Evolutionary conservation across 2,329 filamentous ascomycete genomes (phyloP).

Genomic region (Pseudovirgaria hyperparasitica): DNA sequence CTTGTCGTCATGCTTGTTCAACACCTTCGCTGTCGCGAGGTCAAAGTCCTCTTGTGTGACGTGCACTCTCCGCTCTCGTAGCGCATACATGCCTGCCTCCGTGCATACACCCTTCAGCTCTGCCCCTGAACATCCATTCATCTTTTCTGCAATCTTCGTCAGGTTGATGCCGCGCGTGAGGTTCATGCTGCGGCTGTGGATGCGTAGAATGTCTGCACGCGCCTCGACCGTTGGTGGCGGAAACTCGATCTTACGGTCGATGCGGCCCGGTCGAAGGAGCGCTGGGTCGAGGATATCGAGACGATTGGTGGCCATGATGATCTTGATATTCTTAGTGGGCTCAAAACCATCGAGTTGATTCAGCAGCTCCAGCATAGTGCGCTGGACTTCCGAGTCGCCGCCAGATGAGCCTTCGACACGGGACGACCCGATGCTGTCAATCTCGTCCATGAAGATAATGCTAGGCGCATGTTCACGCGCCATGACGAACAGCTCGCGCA

Average conservation of each 20-base stretch:
- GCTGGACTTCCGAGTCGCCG: constrained; percentile 94
- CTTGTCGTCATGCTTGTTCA: constrained; percentile 99
- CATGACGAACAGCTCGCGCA: constrained; percentile 98
- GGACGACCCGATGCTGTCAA: constrained; percentile 95
- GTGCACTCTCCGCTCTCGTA: constrained; percentile 89
- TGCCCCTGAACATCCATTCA: constrained; percentile 96
- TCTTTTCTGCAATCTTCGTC: constrained; percentile 98
- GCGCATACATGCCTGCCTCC: constrained; percentile 94
- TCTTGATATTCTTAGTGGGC: constrained; percentile 99
- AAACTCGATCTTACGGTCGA: constrained; percentile 98
- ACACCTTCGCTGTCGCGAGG: constrained; percentile 93
- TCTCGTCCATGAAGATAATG: constrained; percentile 99
- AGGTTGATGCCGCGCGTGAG: constrained; percentile 93
- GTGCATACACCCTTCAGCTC: constrained; percentile 98
- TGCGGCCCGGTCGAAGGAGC: constrained; percentile 85
- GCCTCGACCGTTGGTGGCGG: constrained; percentile 93
- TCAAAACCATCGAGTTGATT: constrained; percentile 99
- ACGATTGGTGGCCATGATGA: constrained; percentile 99
- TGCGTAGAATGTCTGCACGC: constrained; percentile 91
- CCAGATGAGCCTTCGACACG: constrained; percentile 92
- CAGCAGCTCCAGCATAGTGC: constrained; percentile 94
- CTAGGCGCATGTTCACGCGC: constrained; percentile 93
- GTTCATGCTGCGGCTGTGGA: constrained; percentile 98
- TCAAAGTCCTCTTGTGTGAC: constrained; percentile 99
- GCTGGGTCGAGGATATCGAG: constrained; percentile 95